These are phyloP conservation scores for Suillus cothurnatus DNA, from an alignment of 768 basidiomycete species.

Conservation along the genomic window DNA sequence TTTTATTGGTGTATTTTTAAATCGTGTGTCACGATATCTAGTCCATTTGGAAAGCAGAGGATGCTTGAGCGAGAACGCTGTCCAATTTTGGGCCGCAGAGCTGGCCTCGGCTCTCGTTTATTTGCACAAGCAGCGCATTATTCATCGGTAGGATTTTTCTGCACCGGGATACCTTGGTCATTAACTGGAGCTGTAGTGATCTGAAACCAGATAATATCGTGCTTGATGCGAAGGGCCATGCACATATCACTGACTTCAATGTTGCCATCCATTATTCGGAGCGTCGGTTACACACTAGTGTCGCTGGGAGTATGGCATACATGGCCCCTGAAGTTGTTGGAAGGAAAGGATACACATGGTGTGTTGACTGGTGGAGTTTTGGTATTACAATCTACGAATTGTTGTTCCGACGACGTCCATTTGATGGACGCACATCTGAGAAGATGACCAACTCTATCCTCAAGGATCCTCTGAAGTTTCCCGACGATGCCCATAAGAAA, in stretches of 20 bases:
- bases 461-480: slow-evolving; percentile 77
- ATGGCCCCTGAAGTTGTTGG: slow-evolving; percentile 98
- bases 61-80: slow-evolving; percentile 66
- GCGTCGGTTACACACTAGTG: slow-evolving; percentile 82
- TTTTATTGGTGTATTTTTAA: slow-evolving; percentile 2
- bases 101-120: slow-evolving; percentile 84
- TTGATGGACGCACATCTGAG: slow-evolving; percentile 87
- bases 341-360: slow-evolving; percentile 91
- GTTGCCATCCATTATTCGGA: slow-evolving; percentile 98
- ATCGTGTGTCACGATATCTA: slow-evolving; percentile 33
- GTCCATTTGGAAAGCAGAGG: slow-evolving; percentile 83
- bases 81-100: slow-evolving; percentile 90
- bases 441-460: slow-evolving; percentile 87
- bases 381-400: slow-evolving; percentile 91
- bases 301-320: slow-evolving; percentile 99
- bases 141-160: slow-evolving; percentile 74
- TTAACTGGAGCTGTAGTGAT: slow-evolving; percentile 55
- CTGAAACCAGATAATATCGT: slow-evolving; percentile 98
- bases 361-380: slow-evolving; percentile 95
- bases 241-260: slow-evolving; percentile 98
- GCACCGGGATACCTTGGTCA: slow-evolving; percentile 1
- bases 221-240: slow-evolving; percentile 91
- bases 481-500: slow-evolving; percentile 61
- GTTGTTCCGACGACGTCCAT: slow-evolving; percentile 81
- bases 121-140: slow-evolving; percentile 88